A percentile compares a stretch with the other conserved stretches of the same genome.
Evolutionary conservation across 176 grass and related monocot genomes (phyloP).

Genomic region (Oryza officinalis): DNA sequence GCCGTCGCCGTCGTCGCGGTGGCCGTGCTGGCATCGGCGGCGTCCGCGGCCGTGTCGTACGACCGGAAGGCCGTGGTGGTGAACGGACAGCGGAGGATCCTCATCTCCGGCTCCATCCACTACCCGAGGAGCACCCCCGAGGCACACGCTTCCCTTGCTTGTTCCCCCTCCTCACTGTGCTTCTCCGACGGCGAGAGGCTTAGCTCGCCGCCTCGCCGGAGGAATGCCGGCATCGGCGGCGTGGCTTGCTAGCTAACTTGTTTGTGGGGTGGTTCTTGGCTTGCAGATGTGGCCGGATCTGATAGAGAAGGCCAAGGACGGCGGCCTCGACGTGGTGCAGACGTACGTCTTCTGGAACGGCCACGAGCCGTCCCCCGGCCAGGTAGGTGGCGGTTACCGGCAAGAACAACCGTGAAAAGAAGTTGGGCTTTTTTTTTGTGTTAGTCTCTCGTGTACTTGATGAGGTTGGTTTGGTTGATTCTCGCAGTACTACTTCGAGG

Average conservation of each 20-base stretch:
- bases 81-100: conserved; percentile 86
- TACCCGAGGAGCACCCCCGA: conserved; percentile 94
- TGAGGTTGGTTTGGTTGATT: conserved; percentile 26
- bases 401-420: neutral
- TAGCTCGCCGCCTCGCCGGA: neutral
- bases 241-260: conserved; percentile 16
- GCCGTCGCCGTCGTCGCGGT: conserved; percentile 20
- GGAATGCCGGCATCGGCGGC: conserved; percentile 37
- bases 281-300: conserved; percentile 99
- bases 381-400: conserved; percentile 56
- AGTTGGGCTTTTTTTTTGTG: neutral
- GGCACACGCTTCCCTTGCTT: conserved; percentile 41
- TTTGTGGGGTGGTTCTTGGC: neutral
- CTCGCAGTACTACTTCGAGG: conserved; percentile 92
- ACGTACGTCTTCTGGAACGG: conserved; percentile 99
- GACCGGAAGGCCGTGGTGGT: conserved; percentile 85
- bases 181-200: neutral
- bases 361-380: conserved; percentile 84
- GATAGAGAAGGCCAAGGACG: conserved; percentile 97
- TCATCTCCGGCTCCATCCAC: conserved; percentile 99
- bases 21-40: conserved; percentile 33
- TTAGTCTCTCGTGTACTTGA: conserved; percentile 28
- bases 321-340: conserved; percentile 96
- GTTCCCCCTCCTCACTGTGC: neutral
- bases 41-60: conserved; percentile 64